Conservation (phyloP, 140 eudicot species). For the Stevia rebaudiana region DNA sequence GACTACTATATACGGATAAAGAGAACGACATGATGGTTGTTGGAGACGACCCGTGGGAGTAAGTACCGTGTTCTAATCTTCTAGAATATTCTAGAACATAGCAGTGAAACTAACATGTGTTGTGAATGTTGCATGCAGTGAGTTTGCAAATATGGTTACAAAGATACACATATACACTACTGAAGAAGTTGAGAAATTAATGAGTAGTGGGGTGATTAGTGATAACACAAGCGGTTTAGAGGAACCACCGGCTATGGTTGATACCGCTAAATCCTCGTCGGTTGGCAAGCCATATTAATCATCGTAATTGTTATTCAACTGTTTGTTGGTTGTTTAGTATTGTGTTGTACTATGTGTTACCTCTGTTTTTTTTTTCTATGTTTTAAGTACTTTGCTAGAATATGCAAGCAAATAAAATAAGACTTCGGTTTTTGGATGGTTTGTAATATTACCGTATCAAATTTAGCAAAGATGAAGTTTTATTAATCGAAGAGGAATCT, state of each 20-base stretch:
- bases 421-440: too few species aligned
- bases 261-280: slow-evolving; percentile 70
- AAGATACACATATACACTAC: slow-evolving; percentile 85
- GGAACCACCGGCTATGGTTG: slow-evolving; percentile 57
- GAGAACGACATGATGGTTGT: slow-evolving; percentile 86
- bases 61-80: slow-evolving; percentile 31
- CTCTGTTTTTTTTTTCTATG: slow-evolving; percentile 17
- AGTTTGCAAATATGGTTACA: slow-evolving; percentile 57
- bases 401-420: slow-evolving; percentile 17
- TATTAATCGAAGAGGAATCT: too few species aligned
- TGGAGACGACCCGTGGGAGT: slow-evolving; percentile 92
- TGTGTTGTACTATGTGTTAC: slow-evolving; percentile 14
- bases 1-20: slow-evolving; percentile 64
- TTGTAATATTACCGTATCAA: too few species aligned
- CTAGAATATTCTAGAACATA: slow-evolving; percentile 1
- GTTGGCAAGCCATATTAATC: slow-evolving; percentile 53
- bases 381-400: slow-evolving; percentile 9
- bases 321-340: slow-evolving; percentile 7
- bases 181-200: slow-evolving; percentile 83
- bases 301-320: slow-evolving; percentile 12
- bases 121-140: slow-evolving; percentile 42
- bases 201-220: slow-evolving; percentile 52
- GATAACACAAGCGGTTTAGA: slow-evolving; percentile 86
- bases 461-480: too few species aligned
- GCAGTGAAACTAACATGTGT: not conserved